Evolutionary conservation across 129 eudicot species (phyloP), one percentile per base, ranked within the genome.

Genomic region (Escallonia herrerae): DNA sequence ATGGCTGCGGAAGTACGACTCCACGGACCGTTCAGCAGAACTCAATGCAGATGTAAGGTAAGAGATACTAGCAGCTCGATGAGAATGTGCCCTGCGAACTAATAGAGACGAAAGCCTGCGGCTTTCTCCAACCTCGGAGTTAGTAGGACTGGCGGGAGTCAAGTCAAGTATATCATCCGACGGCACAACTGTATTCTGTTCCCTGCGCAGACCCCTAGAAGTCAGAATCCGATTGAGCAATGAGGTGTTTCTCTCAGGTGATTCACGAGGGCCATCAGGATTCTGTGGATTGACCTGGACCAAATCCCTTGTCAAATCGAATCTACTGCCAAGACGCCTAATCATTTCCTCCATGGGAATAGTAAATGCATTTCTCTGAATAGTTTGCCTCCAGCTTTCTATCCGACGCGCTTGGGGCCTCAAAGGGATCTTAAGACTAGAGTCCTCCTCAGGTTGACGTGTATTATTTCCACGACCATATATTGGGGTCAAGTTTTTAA

Each of bases 311-410:
- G 83, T 69, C 64, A 88, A 63, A 62, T 93, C 98, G 65, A 88
- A 88, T 43, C 95, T 65, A 64, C 72, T 80, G 58, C 95, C 91
- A 6, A 88, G 91, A 52, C 87, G 90, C 55, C 96, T 71, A 37
- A 93, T 88, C 95, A 90, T 90, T 71, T 90, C 91, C 75, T 90
- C 95, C 85, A 90, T 80, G 2, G 95, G 97, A 71, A 86, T 61
- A 14, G 85, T 53, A 10, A 83, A 77, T 8, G 86, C 80, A 7
- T 86, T 73, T 64, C 97, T 77, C 62, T 77, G 89, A 68, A 90
- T 73, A 12, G 91, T 63, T 60, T 86, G 97, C 71, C 95, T 77
- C 86, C 87, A 82, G 69, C 97, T 86, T 74, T 90, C 97, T 12
- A 86, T 77, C 52, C 97, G 58, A 51, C 84, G 72, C 3, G 85